A percentile compares a stretch with the other conserved stretches of the same genome.
Conservation (phyloP, 1,284 basidiomycete species). For the Neonothopanus nambi region DNA sequence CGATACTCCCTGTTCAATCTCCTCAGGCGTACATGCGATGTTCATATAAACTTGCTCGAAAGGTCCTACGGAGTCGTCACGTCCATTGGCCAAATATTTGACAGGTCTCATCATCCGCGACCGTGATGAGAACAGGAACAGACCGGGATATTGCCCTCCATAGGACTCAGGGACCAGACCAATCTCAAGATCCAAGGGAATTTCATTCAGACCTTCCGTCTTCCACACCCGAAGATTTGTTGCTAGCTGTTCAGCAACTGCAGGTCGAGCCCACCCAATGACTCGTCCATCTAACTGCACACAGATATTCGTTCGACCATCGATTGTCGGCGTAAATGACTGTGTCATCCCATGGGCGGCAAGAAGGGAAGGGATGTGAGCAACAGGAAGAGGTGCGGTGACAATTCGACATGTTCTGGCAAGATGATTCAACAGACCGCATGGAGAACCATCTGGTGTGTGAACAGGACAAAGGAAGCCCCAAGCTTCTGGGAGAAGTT, state of each 20-base stretch:
- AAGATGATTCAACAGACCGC: conserved; percentile 97
- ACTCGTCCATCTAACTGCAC: conserved; percentile 94
- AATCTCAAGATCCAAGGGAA: conserved; percentile 95
- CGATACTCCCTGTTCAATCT: conserved; percentile 82
- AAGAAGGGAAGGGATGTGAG: conserved; percentile 83
- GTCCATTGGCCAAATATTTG: conserved; percentile 85
- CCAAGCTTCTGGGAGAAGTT: conserved; percentile 98
- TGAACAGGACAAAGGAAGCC: conserved; percentile 99
- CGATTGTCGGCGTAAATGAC: conserved; percentile 75
- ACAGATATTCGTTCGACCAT: conserved; percentile 81
- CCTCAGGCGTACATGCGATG: conserved; percentile 89
- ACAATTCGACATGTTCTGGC: conserved; percentile 93
- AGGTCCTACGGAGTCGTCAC: conserved; percentile 89
- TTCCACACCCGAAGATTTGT: conserved; percentile 91
- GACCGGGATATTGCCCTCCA: conserved; percentile 95
- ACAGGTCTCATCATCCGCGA: conserved; percentile 99
- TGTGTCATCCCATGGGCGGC: conserved; percentile 94
- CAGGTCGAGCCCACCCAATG: conserved; percentile 91
- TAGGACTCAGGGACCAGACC: conserved; percentile 89
- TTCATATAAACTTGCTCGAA: conserved; percentile 99
- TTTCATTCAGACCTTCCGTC: conserved; percentile 81
- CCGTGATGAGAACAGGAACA: conserved; percentile 89
- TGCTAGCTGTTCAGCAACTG: conserved; percentile 80
- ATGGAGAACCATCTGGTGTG: conserved; percentile 97
- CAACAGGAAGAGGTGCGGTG: conserved; percentile 74